phyloP scores from a whole-genome alignment of 2,329 filamentous ascomycete genomes.

The Beauveria caledonica region DNA sequence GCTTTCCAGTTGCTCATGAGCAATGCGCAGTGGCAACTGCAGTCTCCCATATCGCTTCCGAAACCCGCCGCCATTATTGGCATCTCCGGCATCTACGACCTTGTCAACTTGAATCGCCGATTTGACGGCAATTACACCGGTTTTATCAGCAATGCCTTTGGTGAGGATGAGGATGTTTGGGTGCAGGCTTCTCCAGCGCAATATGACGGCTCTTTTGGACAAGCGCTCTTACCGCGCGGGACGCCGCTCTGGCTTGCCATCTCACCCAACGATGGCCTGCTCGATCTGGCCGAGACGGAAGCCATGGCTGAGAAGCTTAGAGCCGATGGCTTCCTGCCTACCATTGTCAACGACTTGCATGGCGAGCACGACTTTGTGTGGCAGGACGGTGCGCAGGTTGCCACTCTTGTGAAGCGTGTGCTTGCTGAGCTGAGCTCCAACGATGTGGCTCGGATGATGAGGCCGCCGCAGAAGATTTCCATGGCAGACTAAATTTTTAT shows the following conservation, averaged over 20 bases:
- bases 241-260: constrained; percentile 34
- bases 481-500: background rate
- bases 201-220: constrained; percentile 32
- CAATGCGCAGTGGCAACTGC: constrained; percentile 20
- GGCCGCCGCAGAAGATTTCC: background rate
- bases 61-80: constrained; percentile 49
- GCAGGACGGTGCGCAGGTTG: constrained; percentile 50
- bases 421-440: constrained; percentile 4
- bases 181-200: constrained; percentile 44
- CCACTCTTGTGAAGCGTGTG: constrained; percentile 33
- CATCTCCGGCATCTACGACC: constrained; percentile 59
- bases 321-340: constrained; percentile 27
- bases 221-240: constrained; percentile 24
- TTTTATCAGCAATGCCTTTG: constrained; percentile 56
- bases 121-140: constrained; percentile 42
- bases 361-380: constrained; percentile 59
- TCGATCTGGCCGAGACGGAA: constrained; percentile 51
- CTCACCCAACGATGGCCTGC: constrained; percentile 39
- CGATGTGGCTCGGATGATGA: background rate
- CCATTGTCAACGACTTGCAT: constrained; percentile 33
- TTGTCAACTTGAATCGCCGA: constrained; percentile 43
- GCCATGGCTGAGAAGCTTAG: constrained; percentile 42
- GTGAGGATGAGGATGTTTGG: constrained; percentile 43
- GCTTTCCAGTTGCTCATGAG: constrained; percentile 52
- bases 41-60: constrained; percentile 20